A percentile compares a stretch with the other conserved stretches of the same genome.
phyloP scores from a whole-genome alignment of 1,284 basidiomycete genomes.

The Tilletia indica region DNA sequence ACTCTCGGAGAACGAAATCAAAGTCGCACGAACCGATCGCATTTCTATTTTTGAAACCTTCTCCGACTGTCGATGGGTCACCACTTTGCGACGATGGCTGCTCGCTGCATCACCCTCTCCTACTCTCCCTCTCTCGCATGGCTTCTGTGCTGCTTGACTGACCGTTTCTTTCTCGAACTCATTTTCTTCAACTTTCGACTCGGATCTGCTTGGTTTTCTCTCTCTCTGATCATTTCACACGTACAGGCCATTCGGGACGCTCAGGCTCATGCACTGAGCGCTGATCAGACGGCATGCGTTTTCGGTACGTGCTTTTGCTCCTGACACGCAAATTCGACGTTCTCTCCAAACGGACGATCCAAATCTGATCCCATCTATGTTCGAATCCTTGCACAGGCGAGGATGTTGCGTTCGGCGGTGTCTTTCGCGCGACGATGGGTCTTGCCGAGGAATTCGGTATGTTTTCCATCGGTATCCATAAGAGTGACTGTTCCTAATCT shows the following conservation, averaged over 20 bases:
- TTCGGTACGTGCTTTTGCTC: constrained; percentile 67
- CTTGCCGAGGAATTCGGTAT: constrained; percentile 86
- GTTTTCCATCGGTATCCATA: constrained; percentile 21
- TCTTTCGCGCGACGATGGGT: constrained; percentile 86
- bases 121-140: not conserved
- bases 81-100: not conserved
- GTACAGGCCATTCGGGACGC: constrained; percentile 47
- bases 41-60: not conserved
- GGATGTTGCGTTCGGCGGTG: constrained; percentile 71
- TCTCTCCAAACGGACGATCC: not conserved
- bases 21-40: too few species aligned
- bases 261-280: constrained; percentile 37
- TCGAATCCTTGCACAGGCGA: constrained; percentile 23
- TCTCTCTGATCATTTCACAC: not conserved
- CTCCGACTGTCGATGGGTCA: not conserved
- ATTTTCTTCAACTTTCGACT: not conserved
- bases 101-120: not conserved
- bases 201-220: not conserved
- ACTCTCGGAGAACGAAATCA: too few species aligned
- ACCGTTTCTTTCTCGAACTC: not conserved
- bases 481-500: too few species aligned
- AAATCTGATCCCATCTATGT: not conserved
- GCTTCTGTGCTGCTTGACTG: not conserved
- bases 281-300: constrained; percentile 77
- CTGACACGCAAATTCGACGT: not conserved